A percentile compares a stretch with the other conserved stretches of the same genome.
Conservation (phyloP, 768 basidiomycete species). For the Mycena haematopus region DNA sequence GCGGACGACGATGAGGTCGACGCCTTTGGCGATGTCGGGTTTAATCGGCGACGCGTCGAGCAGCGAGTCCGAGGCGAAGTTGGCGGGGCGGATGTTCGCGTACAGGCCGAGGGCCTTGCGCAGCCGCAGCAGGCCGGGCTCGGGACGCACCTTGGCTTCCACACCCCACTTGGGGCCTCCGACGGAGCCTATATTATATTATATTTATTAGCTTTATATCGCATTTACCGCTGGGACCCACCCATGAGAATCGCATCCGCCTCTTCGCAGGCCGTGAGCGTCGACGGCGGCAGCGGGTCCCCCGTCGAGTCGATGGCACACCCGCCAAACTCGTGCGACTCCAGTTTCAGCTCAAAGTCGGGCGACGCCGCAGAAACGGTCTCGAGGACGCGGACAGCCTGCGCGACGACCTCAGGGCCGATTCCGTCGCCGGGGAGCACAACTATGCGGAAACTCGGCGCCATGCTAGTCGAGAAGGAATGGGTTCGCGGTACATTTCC, state of each 20-base stretch:
- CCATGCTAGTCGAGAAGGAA: too few relatives aligned
- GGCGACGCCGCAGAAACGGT: constrained; percentile 65
- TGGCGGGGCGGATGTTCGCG: constrained; percentile 97
- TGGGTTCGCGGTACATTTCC: too few relatives aligned
- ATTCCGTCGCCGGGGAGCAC: constrained; percentile 98
- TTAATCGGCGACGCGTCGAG: constrained; percentile 89
- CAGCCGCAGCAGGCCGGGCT: constrained; percentile 85
- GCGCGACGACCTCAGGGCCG: constrained; percentile 88
- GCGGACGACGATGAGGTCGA: constrained; percentile 92
- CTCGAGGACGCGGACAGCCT: constrained; percentile 86
- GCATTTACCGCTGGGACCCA: constrained; percentile 39
- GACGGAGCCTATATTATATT: constrained; percentile 72
- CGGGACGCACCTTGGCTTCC: constrained; percentile 85
- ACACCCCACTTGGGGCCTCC: constrained; percentile 99
- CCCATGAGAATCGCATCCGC: constrained; percentile 98
- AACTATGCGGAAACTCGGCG: constrained; percentile 85
- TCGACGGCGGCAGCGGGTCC: constrained; percentile 84
- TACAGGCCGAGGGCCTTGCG: constrained; percentile 95
- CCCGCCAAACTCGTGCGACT: constrained; percentile 86
- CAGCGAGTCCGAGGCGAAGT: constrained; percentile 92
- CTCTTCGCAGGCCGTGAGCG: constrained; percentile 86
- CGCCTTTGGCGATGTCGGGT: constrained; percentile 79
- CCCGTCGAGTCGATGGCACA: constrained; percentile 89
- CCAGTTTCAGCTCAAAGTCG: constrained; percentile 76
- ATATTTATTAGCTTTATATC: neutral